Conservation (phyloP, 108 stramenopile species). For the Fragilaria radians region DNA sequence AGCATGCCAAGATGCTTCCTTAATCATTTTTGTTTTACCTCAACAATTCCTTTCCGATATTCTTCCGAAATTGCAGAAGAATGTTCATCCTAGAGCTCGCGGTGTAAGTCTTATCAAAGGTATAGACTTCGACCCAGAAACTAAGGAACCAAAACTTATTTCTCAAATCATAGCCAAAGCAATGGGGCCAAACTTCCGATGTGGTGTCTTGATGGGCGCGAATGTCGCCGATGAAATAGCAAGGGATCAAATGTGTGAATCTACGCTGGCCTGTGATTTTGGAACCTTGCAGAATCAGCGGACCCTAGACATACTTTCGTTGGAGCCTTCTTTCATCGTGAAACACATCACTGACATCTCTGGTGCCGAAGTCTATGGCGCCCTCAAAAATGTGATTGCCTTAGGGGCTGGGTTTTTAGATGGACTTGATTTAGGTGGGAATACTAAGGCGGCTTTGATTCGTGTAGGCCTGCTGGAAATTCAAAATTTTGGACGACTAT, state of each 20-base stretch:
- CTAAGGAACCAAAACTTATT: conserved; percentile 64
- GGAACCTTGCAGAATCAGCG: conserved; percentile 52
- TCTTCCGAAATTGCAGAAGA: conserved; percentile 59
- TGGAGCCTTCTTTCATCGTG: conserved; percentile 78
- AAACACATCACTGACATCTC: conserved; percentile 79
- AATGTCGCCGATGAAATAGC: conserved; percentile 96
- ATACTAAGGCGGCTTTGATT: conserved; percentile 96
- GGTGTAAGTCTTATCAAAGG: conserved; percentile 87
- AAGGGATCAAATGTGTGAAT: conserved; percentile 88
- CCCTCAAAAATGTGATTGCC: conserved; percentile 96
- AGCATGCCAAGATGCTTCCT: conserved; percentile 77
- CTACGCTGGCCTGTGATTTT: conserved; percentile 89
- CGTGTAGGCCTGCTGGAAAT: conserved; percentile 90
- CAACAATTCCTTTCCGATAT: conserved; percentile 88
- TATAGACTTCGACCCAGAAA: conserved; percentile 60
- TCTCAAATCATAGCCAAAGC: conserved; percentile 63
- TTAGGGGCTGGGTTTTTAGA: conserved; percentile 96
- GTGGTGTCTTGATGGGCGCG: conserved; percentile 97
- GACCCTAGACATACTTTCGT: conserved; percentile 74
- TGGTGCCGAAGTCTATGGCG: conserved; percentile 93
- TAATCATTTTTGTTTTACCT: conserved; percentile 93
- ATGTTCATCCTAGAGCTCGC: conserved; percentile 63
- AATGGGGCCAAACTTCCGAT: conserved; percentile 68
- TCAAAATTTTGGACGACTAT: conserved; percentile 82
- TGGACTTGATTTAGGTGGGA: conserved; percentile 82